Base-by-base conservation (phyloP, 805 yeast genomes). In the Cyberlindnera maritima region DNA sequence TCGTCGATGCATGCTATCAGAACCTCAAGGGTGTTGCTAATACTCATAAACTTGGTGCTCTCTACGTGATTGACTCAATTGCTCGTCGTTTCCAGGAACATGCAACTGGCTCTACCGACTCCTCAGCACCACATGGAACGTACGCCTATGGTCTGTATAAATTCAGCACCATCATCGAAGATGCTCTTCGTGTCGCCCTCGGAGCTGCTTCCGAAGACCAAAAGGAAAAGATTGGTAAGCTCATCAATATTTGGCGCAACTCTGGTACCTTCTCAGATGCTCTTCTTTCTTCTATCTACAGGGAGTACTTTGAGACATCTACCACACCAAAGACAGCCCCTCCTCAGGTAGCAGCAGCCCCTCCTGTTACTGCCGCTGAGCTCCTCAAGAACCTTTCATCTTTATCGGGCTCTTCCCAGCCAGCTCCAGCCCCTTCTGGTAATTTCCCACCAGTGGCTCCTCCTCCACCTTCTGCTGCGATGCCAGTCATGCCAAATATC, bases 181-280 rank as follows among this genome's bases (percentile, higher is more conserved):
- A 76, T 37, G 65, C 88, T 47, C 66, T 88, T 51, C 80, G 79
- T 53, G 83, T 83, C 57, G 80, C 88, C 26, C 66, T 83, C 54
- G 71, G 76, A 36, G 79, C 75, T 49, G 72, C 80, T 51, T 68
- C 75, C 49, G 74, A 69, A 46, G 86, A 74, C 61, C 86, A 72
- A 66, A 78, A 66, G 62, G 89, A 81, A 49, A 94, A 91, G 65
- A 79, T 90, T 57, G 72, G 82, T 59, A 92, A 90, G 67, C 75
- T 94, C 56, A 77, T 94, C 55, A 96, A 88, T 53, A 91, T 94
- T 59, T 94, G 99, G 99, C 88, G 81, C 56, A 81, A 88, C 54
- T 85, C 90, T 32, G 81, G 80, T 36, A 85, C 96, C 14, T 92
- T 94, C 68, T 72, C 74, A 46, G 76, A 78, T 36, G 72, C 74